Percentiles rank a stretch among this genome's conserved stretches.
Evolutionary conservation across 345 rosid species (phyloP).

Genomic region (Populus euphratica): DNA sequence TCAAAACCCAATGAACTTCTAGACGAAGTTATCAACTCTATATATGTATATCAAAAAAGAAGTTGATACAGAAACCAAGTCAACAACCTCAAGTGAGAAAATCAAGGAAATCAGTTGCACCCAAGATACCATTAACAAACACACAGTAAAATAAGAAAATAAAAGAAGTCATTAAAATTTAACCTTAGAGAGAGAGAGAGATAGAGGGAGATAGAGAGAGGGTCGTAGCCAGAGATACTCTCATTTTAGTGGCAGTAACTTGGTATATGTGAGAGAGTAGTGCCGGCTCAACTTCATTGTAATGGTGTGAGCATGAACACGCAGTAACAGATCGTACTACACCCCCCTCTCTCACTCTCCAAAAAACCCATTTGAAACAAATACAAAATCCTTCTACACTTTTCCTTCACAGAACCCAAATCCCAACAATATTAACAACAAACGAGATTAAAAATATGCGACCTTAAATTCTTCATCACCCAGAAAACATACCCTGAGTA

Average conservation of each 20-base stretch:
- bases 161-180: neutral
- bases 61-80: neutral
- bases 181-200: neutral
- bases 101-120: conserved; percentile 15
- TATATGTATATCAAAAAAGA: neutral
- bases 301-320: conserved; percentile 35
- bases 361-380: neutral
- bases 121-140: neutral
- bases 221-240: conserved; percentile 5
- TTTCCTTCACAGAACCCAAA: neutral
- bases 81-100: conserved; percentile 19
- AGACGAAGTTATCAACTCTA: no score
- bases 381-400: neutral
- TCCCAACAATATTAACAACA: neutral
- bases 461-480: conserved; percentile 1
- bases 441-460: neutral
- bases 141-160: neutral
- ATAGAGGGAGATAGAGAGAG: no score
- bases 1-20: no score
- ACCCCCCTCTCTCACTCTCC: neutral
- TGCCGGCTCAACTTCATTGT: conserved; percentile 32
- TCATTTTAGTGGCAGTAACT: neutral
- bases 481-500: neutral
- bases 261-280: conserved; percentile 13
- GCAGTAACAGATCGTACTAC: conserved; percentile 27